A percentile compares a stretch with the other conserved stretches of the same genome.
phyloP scores from a whole-genome alignment of 2,329 filamentous ascomycete genomes.

The Sporothrix phasma region DNA sequence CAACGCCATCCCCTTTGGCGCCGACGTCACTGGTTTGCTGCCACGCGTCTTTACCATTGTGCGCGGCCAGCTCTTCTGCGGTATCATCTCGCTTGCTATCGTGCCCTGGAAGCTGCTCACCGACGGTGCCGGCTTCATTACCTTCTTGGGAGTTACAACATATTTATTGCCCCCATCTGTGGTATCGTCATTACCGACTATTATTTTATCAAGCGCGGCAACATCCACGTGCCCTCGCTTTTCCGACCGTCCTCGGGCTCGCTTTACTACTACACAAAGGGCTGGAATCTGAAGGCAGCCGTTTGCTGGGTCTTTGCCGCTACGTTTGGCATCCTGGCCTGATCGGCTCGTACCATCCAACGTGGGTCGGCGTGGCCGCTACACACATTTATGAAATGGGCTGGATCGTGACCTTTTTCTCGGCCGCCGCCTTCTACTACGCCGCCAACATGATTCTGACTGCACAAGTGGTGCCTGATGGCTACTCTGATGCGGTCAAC shows the following conservation, averaged over 20 bases:
- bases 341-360: constrained; percentile 25
- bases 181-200: constrained; percentile 19
- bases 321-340: constrained; percentile 28
- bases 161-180: constrained; percentile 19
- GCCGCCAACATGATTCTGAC: constrained; percentile 28
- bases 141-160: constrained; percentile 20
- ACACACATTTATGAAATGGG: constrained; percentile 27
- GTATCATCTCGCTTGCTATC: constrained; percentile 17
- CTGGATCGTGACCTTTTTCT: constrained; percentile 27
- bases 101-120: constrained; percentile 21
- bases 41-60: constrained; percentile 30
- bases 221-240: constrained; percentile 15
- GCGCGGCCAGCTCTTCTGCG: constrained; percentile 23
- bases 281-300: constrained; percentile 28
- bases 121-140: constrained; percentile 16
- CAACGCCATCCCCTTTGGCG: constrained; percentile 29
- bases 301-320: constrained; percentile 27
- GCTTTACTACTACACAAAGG: constrained; percentile 24
- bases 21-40: constrained; percentile 27
- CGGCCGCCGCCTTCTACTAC: constrained; percentile 26
- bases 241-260: background rate
- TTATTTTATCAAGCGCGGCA: constrained; percentile 18
- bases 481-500: background rate
- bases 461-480: constrained; percentile 19
- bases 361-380: constrained; percentile 23